These are phyloP conservation scores for Paecilomyces variotii DNA, from an alignment of 2,329 filamentous ascomycete species.

Conservation along the genomic window DNA sequence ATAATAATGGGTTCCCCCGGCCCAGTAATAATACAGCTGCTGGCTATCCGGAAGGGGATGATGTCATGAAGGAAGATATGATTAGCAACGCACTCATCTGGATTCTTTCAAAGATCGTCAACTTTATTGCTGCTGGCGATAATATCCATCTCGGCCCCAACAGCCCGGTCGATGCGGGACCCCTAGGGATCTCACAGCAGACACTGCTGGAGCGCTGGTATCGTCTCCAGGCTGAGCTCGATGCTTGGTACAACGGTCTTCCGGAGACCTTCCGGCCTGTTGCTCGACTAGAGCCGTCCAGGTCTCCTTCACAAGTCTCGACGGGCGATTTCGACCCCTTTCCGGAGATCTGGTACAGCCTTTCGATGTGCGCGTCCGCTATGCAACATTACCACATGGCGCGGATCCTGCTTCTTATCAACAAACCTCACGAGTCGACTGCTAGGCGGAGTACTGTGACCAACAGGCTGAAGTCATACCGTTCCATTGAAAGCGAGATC, in stretches of 20 bases:
- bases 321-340: slow-evolving; percentile 33
- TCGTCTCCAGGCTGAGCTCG: slow-evolving; percentile 48
- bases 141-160: slow-evolving; percentile 29
- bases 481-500: slow-evolving; percentile 49
- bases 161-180: slow-evolving; percentile 17
- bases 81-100: slow-evolving; percentile 58
- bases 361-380: slow-evolving; percentile 58
- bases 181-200: slow-evolving; percentile 29
- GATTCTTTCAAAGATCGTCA: slow-evolving; percentile 59
- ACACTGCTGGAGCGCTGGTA: slow-evolving; percentile 42
- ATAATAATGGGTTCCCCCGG: slow-evolving; percentile 44
- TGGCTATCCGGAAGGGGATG: slow-evolving; percentile 28
- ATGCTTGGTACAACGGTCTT: slow-evolving; percentile 51
- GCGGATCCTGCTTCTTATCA: slow-evolving; percentile 34
- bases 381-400: slow-evolving; percentile 44
- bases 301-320: slow-evolving; percentile 12
- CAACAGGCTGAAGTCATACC: slow-evolving; percentile 49
- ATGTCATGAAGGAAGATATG: slow-evolving; percentile 53
- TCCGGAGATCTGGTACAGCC: slow-evolving; percentile 56
- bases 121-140: slow-evolving; percentile 54
- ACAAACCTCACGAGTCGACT: slow-evolving; percentile 36
- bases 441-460: slow-evolving; percentile 45
- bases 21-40: slow-evolving; percentile 30
- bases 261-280: slow-evolving; percentile 53
- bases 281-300: slow-evolving; percentile 39